phyloP scores from a whole-genome alignment of 345 rosid genomes.

The Aquilaria malaccensis region DNA sequence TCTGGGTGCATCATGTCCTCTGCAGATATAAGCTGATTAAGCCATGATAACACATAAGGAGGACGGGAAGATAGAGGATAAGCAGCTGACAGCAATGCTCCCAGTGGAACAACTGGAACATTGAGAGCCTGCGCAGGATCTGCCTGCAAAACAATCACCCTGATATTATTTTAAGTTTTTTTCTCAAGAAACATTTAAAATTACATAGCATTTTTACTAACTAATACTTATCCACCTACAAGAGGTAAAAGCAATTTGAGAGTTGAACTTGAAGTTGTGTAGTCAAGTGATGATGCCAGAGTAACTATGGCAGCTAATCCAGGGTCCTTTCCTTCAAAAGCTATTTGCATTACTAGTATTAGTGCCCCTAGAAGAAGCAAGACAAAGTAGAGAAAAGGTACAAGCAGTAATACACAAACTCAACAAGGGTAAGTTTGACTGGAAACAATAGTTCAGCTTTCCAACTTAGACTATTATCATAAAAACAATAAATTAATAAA shows the following conservation, averaged over 20 bases:
- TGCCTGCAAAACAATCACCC: conserved; percentile 47
- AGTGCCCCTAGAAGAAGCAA: conserved; percentile 32
- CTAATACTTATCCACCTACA: conserved; percentile 36
- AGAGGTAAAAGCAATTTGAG: conserved; percentile 89
- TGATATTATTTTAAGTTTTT: conserved; percentile 14
- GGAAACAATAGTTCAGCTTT: not conserved
- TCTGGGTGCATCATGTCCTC: conserved; percentile 98
- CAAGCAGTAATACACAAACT: not conserved
- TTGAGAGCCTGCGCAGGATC: conserved; percentile 95
- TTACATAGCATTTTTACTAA: conserved; percentile 4
- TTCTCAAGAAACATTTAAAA: conserved; percentile 8
- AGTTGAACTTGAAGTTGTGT: conserved; percentile 71
- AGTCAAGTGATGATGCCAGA: conserved; percentile 88
- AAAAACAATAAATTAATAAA: not conserved
- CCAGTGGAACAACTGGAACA: conserved; percentile 94
- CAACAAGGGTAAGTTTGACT: conserved; percentile 1
- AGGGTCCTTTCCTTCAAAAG: conserved; percentile 62
- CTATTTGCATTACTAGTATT: too few species aligned
- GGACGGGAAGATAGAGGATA: conserved; percentile 81
- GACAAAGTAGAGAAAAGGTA: not conserved
- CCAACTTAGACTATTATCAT: not conserved
- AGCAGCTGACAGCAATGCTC: conserved; percentile 74
- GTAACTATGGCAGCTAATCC: conserved; percentile 69
- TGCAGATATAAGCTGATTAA: conserved; percentile 74
- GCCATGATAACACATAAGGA: conserved; percentile 85